Evolutionary conservation across 345 rosid genomes (phyloP).

Genomic region (Lepidium didymum): DNA sequence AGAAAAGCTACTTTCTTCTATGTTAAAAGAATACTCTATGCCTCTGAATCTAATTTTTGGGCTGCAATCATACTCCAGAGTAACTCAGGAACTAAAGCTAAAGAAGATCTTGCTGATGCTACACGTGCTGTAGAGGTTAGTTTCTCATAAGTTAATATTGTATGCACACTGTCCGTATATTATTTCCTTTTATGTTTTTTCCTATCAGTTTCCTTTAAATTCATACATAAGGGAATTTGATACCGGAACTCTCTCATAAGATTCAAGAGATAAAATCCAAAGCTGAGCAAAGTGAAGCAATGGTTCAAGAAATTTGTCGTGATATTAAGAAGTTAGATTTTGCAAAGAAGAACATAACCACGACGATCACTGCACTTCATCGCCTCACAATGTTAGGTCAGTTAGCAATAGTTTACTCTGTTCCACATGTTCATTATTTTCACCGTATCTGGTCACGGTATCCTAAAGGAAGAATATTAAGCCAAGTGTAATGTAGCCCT

Average conservation of each 20-base stretch:
- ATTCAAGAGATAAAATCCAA: conserved; percentile 95
- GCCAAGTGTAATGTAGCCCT: not conserved
- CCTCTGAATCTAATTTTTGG: not conserved
- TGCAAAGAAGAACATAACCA: conserved; percentile 98
- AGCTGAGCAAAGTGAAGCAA: conserved; percentile 98
- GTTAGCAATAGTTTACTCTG: conserved; percentile 16
- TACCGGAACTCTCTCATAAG: conserved; percentile 85
- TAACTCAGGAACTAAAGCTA: conserved; percentile 93
- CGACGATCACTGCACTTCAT: conserved; percentile 97
- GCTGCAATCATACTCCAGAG: conserved; percentile 47
- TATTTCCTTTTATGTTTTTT: not conserved
- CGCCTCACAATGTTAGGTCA: conserved; percentile 97
- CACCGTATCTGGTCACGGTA: not conserved
- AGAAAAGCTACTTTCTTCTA: not conserved
- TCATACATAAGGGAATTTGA: not conserved
- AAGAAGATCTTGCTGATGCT: conserved; percentile 99
- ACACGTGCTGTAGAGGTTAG: conserved; percentile 95
- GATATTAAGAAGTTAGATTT: conserved; percentile 98
- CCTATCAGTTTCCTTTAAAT: not conserved
- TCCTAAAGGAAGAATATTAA: not conserved
- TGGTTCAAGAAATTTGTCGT: conserved; percentile 99
- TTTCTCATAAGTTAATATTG: conserved; percentile 3
- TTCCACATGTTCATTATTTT: not conserved
- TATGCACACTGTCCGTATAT: not conserved
- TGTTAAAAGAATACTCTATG: not conserved